Evolutionary conservation across 441 rosid genomes (phyloP).

Genomic region (Erodium trifolium): DNA sequence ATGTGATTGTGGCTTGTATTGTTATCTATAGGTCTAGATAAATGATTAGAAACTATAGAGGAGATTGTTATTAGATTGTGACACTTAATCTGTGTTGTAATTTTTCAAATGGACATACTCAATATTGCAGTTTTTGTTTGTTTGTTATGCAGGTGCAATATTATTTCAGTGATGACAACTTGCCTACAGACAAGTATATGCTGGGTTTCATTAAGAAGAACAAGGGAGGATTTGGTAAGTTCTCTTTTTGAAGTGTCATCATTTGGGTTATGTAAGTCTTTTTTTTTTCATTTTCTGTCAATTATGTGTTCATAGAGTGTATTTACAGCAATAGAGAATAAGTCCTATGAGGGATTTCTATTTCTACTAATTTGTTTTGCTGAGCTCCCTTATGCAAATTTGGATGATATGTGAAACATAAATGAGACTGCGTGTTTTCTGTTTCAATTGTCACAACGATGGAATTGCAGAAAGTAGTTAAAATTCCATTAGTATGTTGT

Average conservation of each 20-base stretch:
- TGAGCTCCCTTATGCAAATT: background rate
- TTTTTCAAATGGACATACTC: too few relatives aligned
- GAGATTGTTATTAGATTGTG: background rate
- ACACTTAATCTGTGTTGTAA: background rate
- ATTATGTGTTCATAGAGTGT: background rate
- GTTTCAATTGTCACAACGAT: background rate
- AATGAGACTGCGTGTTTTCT: background rate
- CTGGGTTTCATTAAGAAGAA: slow-evolving; percentile 53
- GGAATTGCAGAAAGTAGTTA: background rate
- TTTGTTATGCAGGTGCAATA: slow-evolving; percentile 67
- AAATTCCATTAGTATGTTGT: background rate
- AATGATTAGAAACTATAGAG: background rate
- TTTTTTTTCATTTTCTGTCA: background rate
- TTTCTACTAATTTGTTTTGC: background rate
- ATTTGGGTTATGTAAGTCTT: background rate
- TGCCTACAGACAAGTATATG: slow-evolving; percentile 69
- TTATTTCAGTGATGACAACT: slow-evolving; percentile 85
- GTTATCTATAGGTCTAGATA: background rate
- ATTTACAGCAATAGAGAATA: background rate
- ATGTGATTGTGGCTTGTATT: background rate
- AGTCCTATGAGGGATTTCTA: background rate
- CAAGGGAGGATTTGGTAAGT: slow-evolving; percentile 79
- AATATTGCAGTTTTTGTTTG: background rate
- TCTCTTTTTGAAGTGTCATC: background rate
- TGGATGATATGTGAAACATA: background rate